Percentiles rank a stretch among this genome's conserved stretches.
Conservation (phyloP, 352 stramenopile species). For the Blastocystis hominis region DNA sequence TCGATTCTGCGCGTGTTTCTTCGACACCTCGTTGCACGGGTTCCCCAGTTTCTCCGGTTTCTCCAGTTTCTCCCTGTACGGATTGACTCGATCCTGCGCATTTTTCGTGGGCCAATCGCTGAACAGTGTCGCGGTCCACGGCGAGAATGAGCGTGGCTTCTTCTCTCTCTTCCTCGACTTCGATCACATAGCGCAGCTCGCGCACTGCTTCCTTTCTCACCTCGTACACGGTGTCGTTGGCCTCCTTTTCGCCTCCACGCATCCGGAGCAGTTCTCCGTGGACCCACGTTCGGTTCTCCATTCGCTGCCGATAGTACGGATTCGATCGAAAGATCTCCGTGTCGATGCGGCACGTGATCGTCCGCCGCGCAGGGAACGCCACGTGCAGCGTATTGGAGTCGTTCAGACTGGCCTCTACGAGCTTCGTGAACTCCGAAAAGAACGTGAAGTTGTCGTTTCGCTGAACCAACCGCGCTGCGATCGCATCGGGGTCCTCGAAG, state of each 20-base stretch:
- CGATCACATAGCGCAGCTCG: slow-evolving; percentile 21
- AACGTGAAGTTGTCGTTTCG: background rate
- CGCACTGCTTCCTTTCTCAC: background rate
- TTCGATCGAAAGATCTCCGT: background rate
- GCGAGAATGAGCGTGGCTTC: background rate
- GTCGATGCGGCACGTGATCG: background rate
- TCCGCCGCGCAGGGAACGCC: background rate
- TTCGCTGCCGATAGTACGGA: background rate
- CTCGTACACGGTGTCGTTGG: background rate
- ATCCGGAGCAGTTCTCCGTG: background rate
- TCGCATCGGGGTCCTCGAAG: background rate
- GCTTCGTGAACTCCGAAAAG: background rate
- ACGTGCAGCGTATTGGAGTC: background rate
- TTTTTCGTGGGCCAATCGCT: no score
- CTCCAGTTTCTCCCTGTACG: no score
- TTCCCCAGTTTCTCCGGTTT: no score
- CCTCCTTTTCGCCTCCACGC: background rate
- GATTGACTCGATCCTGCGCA: no score
- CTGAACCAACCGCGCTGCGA: background rate
- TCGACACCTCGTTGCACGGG: no score
- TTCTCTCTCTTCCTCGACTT: background rate
- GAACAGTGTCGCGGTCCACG: no score
- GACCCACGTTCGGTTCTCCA: background rate
- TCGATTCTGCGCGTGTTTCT: no score
- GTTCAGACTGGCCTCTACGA: background rate